Evolutionary conservation across 225 moss, liverwort and hornwort species (phyloP), one percentile per base, ranked within the genome.

Genomic region (Sphagnum tenellum): DNA sequence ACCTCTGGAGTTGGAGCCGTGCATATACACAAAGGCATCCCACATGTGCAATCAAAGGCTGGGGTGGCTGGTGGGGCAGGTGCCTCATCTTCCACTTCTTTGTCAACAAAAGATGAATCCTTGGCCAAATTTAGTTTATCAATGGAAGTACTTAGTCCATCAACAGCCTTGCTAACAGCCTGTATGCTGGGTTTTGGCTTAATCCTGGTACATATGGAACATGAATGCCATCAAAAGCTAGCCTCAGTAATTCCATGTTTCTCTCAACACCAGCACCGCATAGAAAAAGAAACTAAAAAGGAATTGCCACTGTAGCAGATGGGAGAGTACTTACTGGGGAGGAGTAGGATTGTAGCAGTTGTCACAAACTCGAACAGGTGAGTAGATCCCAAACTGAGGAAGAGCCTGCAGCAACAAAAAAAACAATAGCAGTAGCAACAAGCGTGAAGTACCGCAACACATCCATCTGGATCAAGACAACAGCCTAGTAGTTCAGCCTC

Each of bases 11-110:
- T 68, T 63, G 83, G 88, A 71, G 86, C 84, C 86, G 91, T 83
- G 56, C 95, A 96, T 61, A 96, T 96, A 77, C 95, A 96, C 59
- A 96, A 77, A n/a, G 95, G 95, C 95, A 96, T 92, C 66, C 95
- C 92, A 75, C 95, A 96, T 61, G 85, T 88, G 80, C 95, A 96
- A 60, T 86, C 80, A 67, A 89, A 76, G 55, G 76, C 83, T 74
- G 88, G 79, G 63, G 73, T 70, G 65, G 64, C 75, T 52, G 79
- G 71, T 54, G 75, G 72, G 56, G 70, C 75, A 71, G 73, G 86
- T 65, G 74, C 64, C 46, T 63, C 69, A 47, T 91, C 84, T 59
- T 75, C 83, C 52, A 82, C 83, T 55, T 70, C 56, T 66, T 60
- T 62, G 55, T 72, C 71, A 66, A 14, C 57, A 29, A 59, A 52